A percentile compares a stretch with the other conserved stretches of the same genome.
These are phyloP conservation scores for Fraxinus paxiana DNA, from an alignment of 305 asterid species.

Conservation along the genomic window DNA sequence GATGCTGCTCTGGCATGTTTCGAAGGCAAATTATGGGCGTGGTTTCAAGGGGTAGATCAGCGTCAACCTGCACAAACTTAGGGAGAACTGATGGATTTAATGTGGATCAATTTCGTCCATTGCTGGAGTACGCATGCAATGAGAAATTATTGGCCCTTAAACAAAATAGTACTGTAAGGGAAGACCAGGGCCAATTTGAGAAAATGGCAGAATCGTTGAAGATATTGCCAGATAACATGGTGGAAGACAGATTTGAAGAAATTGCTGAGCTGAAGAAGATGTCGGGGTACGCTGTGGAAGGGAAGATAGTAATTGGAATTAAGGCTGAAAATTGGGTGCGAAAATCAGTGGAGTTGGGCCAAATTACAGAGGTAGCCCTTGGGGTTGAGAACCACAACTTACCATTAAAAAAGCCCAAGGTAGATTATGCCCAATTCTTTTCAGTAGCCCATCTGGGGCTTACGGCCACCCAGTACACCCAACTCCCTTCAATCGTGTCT, in stretches of 20 bases:
- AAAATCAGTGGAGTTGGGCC: neutral
- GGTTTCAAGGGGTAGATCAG: neutral
- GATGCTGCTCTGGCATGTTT: neutral
- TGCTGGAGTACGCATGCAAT: neutral
- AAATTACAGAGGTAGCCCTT: neutral
- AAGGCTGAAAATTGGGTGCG: neutral
- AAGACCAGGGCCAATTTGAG: neutral
- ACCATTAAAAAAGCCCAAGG: neutral
- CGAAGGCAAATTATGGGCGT: neutral
- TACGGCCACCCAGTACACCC: neutral
- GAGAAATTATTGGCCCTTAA: neutral
- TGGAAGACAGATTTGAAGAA: neutral
- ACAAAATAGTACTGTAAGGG: neutral
- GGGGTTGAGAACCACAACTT: neutral
- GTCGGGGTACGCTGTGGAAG: neutral
- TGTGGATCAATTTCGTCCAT: neutral
- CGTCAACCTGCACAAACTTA: neutral
- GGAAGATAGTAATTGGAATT: neutral
- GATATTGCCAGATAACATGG: neutral
- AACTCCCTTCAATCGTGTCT: neutral
- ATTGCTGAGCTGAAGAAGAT: neutral
- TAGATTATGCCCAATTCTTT: neutral
- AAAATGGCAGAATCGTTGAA: neutral
- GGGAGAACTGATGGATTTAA: neutral
- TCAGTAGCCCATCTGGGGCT: neutral